Evolutionary conservation across 495 filamentous ascomycete species (phyloP).

Genomic region (Penicillium goetzii): DNA sequence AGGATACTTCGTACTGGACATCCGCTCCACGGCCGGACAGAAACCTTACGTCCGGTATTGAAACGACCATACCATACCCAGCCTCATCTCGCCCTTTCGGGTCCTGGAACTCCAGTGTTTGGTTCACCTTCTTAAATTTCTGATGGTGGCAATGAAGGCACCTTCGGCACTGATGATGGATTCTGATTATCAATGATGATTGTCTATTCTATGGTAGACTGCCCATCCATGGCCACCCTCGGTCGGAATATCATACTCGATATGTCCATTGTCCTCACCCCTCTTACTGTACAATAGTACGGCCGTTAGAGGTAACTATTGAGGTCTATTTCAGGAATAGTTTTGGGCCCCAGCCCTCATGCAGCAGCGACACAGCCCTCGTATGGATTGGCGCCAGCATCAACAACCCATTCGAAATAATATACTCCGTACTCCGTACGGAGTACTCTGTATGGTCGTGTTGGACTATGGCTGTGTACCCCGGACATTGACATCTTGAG

Average conservation of each 20-base stretch:
- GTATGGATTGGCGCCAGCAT: conserved; percentile 4
- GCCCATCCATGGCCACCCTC: neutral
- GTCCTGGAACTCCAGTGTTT: conserved; percentile 9
- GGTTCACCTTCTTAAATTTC: conserved; percentile 31
- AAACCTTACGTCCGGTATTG: conserved; percentile 19
- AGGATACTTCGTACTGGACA: conserved; percentile 4
- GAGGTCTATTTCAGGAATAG: conserved; percentile 9
- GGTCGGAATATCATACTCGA: conserved; percentile 1
- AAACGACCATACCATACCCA: conserved; percentile 11
- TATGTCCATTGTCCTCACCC: neutral
- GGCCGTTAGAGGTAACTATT: neutral
- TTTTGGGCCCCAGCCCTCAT: conserved; percentile 9
- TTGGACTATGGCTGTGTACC: neutral
- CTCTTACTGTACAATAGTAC: too few relatives aligned
- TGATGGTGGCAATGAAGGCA: conserved; percentile 29
- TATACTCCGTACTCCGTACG: too few relatives aligned
- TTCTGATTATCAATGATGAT: neutral
- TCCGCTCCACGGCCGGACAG: neutral
- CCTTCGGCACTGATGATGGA: conserved; percentile 14
- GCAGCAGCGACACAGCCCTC: conserved; percentile 8
- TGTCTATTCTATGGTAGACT: neutral
- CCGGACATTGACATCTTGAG: neutral
- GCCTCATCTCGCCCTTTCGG: neutral
- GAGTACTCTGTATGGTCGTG: neutral
- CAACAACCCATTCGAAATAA: neutral